Evolutionary conservation across 129 eudicot species (phyloP).

Genomic region (Centella asiatica): DNA sequence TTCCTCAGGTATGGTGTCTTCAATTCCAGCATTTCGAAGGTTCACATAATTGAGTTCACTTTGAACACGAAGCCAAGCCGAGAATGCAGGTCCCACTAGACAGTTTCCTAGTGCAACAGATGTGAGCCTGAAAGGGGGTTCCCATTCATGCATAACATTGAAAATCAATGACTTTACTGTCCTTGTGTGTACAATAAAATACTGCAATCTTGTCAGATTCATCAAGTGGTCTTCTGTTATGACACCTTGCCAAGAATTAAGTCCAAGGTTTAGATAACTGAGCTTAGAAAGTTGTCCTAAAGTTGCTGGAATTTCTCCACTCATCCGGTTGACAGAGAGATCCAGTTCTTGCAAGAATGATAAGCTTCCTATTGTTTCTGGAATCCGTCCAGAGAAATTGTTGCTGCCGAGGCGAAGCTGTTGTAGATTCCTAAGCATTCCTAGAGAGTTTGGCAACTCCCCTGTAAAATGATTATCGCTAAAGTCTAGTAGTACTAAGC

Average conservation of each 20-base stretch:
- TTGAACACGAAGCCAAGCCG: conserved; percentile 6
- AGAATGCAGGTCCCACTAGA: conserved; percentile 5
- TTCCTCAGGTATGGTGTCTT: conserved; percentile 13
- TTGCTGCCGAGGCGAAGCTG: background rate
- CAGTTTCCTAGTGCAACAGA: background rate
- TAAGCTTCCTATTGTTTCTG: conserved; percentile 12
- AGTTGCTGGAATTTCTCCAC: conserved; percentile 14
- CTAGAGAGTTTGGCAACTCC: conserved; percentile 14
- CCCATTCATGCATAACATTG: conserved; percentile 11
- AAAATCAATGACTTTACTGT: background rate
- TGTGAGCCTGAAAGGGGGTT: conserved; percentile 25
- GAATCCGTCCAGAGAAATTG: conserved; percentile 15
- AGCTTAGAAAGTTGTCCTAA: conserved; percentile 9
- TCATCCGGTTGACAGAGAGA: conserved; percentile 14
- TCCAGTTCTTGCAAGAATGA: conserved; percentile 10
- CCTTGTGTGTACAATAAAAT: background rate
- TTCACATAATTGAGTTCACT: background rate
- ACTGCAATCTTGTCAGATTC: conserved; percentile 8
- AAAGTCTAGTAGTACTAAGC: background rate
- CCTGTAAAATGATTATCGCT: conserved; percentile 11
- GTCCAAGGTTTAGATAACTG: background rate
- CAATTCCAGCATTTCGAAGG: conserved; percentile 9
- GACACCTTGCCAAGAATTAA: conserved; percentile 18
- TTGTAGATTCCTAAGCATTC: conserved; percentile 8
- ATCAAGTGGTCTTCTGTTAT: conserved; percentile 8